A percentile compares a stretch with the other conserved stretches of the same genome.
Conservation (phyloP, 352 stramenopile species). For the Pythium phragmitis region DNA sequence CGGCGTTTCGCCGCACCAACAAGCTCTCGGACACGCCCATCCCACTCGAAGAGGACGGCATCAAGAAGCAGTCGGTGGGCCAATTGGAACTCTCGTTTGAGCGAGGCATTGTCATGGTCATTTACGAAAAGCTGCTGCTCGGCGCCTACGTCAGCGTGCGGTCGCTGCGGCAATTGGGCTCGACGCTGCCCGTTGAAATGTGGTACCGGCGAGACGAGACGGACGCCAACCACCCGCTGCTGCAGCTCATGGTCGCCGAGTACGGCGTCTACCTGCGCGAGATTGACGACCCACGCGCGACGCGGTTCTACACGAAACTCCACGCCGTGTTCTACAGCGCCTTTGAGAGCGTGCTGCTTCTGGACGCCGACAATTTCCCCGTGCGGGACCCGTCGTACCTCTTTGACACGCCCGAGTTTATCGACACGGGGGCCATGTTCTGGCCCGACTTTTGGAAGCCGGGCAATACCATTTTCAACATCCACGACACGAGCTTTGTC, state of each 20-base stretch:
- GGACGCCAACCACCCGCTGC: slow-evolving; percentile 42
- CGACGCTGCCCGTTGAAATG: slow-evolving; percentile 65
- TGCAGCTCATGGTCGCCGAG: slow-evolving; percentile 36
- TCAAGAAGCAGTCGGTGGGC: slow-evolving; percentile 32
- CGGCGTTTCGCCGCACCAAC: slow-evolving; percentile 5
- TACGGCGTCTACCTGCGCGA: slow-evolving; percentile 62
- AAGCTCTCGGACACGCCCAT: slow-evolving; percentile 18
- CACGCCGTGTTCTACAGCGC: slow-evolving; percentile 72
- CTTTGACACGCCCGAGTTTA: slow-evolving; percentile 54
- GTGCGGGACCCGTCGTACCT: slow-evolving; percentile 62
- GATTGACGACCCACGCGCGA: slow-evolving; percentile 51
- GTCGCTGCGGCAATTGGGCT: slow-evolving; percentile 49
- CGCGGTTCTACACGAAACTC: slow-evolving; percentile 72
- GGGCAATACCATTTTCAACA: slow-evolving; percentile 78
- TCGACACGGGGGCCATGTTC: slow-evolving; percentile 53
- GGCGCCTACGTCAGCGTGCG: slow-evolving; percentile 57
- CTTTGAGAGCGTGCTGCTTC: slow-evolving; percentile 69
- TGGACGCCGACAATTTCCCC: slow-evolving; percentile 78
- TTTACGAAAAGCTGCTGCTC: slow-evolving; percentile 37
- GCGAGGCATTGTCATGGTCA: slow-evolving; percentile 45
- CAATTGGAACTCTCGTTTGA: slow-evolving; percentile 26
- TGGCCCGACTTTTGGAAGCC: slow-evolving; percentile 79
- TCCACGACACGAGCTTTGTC: slow-evolving; percentile 63
- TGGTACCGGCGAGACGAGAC: slow-evolving; percentile 68
- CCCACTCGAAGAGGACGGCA: neutral